These are phyloP conservation scores for Ceratocystis diversiconidia DNA, from an alignment of 2,329 filamentous ascomycete species.

Conservation along the genomic window DNA sequence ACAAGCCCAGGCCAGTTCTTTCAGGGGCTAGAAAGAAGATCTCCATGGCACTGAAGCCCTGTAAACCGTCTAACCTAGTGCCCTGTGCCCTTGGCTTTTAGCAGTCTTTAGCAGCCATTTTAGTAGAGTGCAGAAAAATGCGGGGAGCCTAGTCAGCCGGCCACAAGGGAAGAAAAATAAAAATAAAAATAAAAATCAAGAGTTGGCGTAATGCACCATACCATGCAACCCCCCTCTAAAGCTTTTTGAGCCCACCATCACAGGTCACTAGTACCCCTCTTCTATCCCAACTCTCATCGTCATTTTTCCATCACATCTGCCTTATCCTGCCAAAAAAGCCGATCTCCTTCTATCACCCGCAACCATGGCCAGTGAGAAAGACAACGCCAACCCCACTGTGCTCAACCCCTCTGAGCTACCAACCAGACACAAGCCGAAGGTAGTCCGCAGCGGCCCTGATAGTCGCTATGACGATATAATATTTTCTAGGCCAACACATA, in stretches of 20 bases:
- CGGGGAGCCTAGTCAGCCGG: background rate
- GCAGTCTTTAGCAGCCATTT: background rate
- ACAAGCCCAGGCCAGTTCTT: background rate
- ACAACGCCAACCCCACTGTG: slow-evolving; percentile 89
- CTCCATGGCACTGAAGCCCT: background rate
- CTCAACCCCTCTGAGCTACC: slow-evolving; percentile 78
- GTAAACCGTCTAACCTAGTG: background rate
- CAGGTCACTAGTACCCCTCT: background rate
- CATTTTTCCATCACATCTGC: background rate
- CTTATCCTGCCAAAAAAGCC: background rate
- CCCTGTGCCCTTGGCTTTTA: background rate
- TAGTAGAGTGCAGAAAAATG: background rate
- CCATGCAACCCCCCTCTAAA: background rate
- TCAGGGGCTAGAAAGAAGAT: too few relatives aligned
- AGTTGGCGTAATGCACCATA: background rate
- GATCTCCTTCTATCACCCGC: background rate
- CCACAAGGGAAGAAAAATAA: too few relatives aligned
- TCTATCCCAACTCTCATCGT: background rate
- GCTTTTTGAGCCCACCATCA: background rate
- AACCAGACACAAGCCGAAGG: slow-evolving; percentile 45
- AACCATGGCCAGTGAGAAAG: slow-evolving; percentile 25
- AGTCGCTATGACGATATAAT: slow-evolving; percentile 35
- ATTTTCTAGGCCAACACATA: slow-evolving; percentile 32
- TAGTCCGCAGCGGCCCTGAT: slow-evolving; percentile 33
- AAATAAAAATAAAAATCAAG: background rate